Conservation (phyloP, 345 rosid genomes). For the Eucalyptus erythrocorys region DNA sequence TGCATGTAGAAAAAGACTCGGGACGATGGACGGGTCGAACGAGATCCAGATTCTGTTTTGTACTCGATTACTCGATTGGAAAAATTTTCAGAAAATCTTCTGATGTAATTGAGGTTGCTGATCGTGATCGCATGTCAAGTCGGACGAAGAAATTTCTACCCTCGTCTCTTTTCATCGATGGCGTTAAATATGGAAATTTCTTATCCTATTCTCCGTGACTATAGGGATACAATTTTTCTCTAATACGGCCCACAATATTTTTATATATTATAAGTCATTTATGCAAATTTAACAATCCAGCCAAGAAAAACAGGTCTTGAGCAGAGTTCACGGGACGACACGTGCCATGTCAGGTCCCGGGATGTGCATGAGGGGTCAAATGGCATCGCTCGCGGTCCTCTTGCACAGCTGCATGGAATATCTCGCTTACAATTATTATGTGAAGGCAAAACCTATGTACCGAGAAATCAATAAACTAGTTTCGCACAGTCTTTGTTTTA, state of each 20-base stretch:
- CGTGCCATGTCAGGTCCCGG: constrained; percentile 26
- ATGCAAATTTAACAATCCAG: background rate
- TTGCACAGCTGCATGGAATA: constrained; percentile 16
- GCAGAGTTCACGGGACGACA: constrained; percentile 33
- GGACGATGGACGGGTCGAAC: background rate
- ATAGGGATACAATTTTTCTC: background rate
- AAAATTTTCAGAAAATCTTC: no score
- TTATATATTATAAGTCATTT: background rate
- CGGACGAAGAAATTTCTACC: background rate
- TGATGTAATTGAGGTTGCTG: no score
- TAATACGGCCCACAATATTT: background rate
- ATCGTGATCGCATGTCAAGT: background rate
- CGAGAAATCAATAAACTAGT: background rate
- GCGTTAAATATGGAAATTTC: background rate
- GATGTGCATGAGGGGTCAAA: background rate
- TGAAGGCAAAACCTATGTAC: background rate
- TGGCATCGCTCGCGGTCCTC: background rate
- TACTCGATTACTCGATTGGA: background rate
- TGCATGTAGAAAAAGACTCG: background rate
- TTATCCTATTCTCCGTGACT: background rate
- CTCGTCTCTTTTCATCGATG: background rate
- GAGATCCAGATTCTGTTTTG: background rate
- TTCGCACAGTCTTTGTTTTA: background rate
- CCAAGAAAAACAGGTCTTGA: background rate
- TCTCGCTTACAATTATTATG: background rate